These are phyloP conservation scores for Zostera marina DNA, from an alignment of 116 monocot species.

Conservation along the genomic window DNA sequence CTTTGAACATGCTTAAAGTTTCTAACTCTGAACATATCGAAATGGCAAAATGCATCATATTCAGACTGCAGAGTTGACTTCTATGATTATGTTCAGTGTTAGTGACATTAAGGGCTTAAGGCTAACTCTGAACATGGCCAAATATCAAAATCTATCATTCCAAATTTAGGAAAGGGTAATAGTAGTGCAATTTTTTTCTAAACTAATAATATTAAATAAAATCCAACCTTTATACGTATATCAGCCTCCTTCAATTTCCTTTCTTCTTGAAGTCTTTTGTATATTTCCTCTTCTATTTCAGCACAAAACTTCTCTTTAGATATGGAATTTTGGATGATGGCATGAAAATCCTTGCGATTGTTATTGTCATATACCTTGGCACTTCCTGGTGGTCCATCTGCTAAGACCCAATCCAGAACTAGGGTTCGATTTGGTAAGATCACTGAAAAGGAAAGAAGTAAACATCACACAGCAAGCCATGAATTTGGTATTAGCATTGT, in stretches of 20 bases:
- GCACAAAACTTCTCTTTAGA: conserved; percentile 53
- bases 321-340: conserved; percentile 27
- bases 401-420: conserved; percentile 88
- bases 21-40: too few species aligned
- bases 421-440: conserved; percentile 50
- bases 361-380: conserved; percentile 86
- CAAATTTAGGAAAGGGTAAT: too few species aligned
- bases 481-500: conserved; percentile 1
- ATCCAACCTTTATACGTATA: conserved; percentile 35
- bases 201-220: neutral
- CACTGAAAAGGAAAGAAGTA: conserved; percentile 30
- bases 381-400: conserved; percentile 74
- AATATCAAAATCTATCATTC: too few species aligned
- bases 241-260: conserved; percentile 47
- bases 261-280: conserved; percentile 50
- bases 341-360: conserved; percentile 65
- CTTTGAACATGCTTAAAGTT: too few species aligned
- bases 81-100: too few species aligned
- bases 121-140: too few species aligned
- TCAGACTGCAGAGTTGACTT: too few species aligned
- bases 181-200: too few species aligned
- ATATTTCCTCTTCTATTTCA: conserved; percentile 59
- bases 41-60: too few species aligned
- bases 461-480: neutral
- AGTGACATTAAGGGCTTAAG: too few species aligned